Conservation (phyloP, 352 stramenopile species). For the Phytophthora niederhauseri region DNA sequence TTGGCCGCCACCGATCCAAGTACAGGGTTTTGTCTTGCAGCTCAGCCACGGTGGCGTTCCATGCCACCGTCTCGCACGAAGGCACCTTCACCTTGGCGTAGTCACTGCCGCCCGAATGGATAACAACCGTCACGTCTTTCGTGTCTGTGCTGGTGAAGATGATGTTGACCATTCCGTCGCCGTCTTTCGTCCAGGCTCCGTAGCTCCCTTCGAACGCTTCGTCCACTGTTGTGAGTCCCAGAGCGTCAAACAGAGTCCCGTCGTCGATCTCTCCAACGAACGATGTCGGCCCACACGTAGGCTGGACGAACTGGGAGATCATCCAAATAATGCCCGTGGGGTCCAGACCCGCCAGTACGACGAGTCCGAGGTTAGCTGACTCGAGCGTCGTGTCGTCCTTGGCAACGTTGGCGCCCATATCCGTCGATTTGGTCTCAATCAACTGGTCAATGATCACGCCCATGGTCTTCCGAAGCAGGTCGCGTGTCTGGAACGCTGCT, state of each 20-base stretch:
- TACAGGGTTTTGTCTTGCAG: constrained; percentile 63
- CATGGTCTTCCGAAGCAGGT: constrained; percentile 32
- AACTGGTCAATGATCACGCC: constrained; percentile 52
- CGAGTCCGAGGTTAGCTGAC: constrained; percentile 47
- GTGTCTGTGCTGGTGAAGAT: constrained; percentile 40
- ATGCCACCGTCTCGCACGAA: constrained; percentile 35
- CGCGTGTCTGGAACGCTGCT: constrained; percentile 22
- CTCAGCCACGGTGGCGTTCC: constrained; percentile 37
- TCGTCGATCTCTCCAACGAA: constrained; percentile 58
- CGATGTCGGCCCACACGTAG: constrained; percentile 56
- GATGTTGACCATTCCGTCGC: constrained; percentile 39
- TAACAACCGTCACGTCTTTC: constrained; percentile 28
- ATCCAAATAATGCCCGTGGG: constrained; percentile 51
- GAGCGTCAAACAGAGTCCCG: constrained; percentile 35
- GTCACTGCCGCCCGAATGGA: constrained; percentile 40
- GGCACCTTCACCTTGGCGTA: constrained; percentile 40
- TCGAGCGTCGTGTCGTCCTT: constrained; percentile 42
- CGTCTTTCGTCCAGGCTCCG: constrained; percentile 44
- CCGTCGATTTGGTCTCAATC: constrained; percentile 34
- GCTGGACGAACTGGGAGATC: constrained; percentile 60
- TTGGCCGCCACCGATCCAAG: constrained; percentile 56
- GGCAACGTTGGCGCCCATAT: constrained; percentile 36
- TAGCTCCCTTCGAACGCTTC: constrained; percentile 50
- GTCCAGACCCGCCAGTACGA: constrained; percentile 49
- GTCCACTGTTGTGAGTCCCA: constrained; percentile 32